Evolutionary conservation across 805 yeast species (phyloP).

Genomic region (Komagataella ulmi): DNA sequence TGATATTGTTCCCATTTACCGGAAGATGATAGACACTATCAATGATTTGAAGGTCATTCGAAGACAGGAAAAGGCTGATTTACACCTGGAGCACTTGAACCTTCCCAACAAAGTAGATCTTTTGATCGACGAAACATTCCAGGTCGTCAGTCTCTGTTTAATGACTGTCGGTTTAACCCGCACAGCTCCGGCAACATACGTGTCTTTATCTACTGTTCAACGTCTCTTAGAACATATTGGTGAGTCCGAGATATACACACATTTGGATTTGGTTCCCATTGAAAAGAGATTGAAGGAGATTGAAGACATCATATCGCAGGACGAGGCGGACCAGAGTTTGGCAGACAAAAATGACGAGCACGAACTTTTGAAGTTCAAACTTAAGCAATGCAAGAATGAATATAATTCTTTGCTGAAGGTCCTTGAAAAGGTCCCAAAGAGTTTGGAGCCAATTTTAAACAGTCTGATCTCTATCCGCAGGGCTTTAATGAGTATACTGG

Average conservation of each 20-base stretch:
- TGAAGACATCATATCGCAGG: constrained; percentile 12
- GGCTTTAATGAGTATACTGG: constrained; percentile 25
- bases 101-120: constrained; percentile 48
- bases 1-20: constrained; percentile 50
- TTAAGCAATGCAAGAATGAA: constrained; percentile 46
- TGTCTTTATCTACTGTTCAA: constrained; percentile 77
- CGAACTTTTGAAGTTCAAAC: constrained; percentile 48
- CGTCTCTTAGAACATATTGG: constrained; percentile 71
- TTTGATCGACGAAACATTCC: constrained; percentile 80
- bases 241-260: constrained; percentile 73
- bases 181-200: constrained; percentile 89
- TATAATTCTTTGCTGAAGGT: constrained; percentile 43
- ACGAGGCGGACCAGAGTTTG: constrained; percentile 11
- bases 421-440: constrained; percentile 38
- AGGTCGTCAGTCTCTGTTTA: constrained; percentile 72
- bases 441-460: constrained; percentile 37
- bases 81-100: constrained; percentile 12
- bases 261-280: constrained; percentile 72
- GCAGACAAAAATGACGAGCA: constrained; percentile 39
- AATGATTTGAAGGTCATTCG: constrained; percentile 41
- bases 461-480: constrained; percentile 52
- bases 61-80: neutral
- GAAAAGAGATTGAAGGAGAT: constrained; percentile 62
- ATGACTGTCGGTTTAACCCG: constrained; percentile 86
- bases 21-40: constrained; percentile 38